Base-by-base conservation (phyloP, 1,284 basidiomycete genomes). In the Lignosus rhinocerotis region DNA sequence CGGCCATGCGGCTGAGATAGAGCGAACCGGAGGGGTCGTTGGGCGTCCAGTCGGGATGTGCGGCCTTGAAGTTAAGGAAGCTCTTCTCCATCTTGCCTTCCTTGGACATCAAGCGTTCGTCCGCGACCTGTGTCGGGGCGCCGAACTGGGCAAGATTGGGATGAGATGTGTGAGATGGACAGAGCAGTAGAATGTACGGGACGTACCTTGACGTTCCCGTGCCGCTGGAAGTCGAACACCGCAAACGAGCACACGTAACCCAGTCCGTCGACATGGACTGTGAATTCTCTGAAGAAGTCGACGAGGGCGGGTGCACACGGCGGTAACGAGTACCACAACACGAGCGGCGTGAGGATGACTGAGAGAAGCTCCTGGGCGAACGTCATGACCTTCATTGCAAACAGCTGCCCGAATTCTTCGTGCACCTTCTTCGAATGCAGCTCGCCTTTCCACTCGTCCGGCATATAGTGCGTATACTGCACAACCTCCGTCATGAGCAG, bases 41-140 rank as follows among this genome's bases (percentile, higher is more conserved):
- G 1, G 95, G 95, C 64, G 87, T 91, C 95, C 95, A 98, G 68
- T 95, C 93, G 10, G 95, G 95, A 75, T 98, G 93, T 11, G 93
- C 90, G 45, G 93, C 93, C 78, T 95, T 96, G 82, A 99, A 99
- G 69, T 94, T 95, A 38, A 98, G 77, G 75, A 99, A 94, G 68
- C 88, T 92, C 78, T 98, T 96, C 79, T 99, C 96, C 94, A 99
- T 98, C 81, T 98, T 97, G 54, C 93, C 92, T 66, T 96, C 92
- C 65, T 92, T 92, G 6, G 91, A 92, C 64, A 90, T 78, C 78
- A 91, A 86, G 53, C 85, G 83, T 67, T 87, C 86, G 63, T 93
- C 87, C n/a, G 78, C 77, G 17, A 80, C 81, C 39, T 78, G 75
- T 2, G 81, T 80, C 1, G 91, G 90, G 8, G 90, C 93, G 31